Percentiles rank a stretch among this genome's conserved stretches.
phyloP scores from a whole-genome alignment of 306 rosid genomes.

The Corylus heterophylla region DNA sequence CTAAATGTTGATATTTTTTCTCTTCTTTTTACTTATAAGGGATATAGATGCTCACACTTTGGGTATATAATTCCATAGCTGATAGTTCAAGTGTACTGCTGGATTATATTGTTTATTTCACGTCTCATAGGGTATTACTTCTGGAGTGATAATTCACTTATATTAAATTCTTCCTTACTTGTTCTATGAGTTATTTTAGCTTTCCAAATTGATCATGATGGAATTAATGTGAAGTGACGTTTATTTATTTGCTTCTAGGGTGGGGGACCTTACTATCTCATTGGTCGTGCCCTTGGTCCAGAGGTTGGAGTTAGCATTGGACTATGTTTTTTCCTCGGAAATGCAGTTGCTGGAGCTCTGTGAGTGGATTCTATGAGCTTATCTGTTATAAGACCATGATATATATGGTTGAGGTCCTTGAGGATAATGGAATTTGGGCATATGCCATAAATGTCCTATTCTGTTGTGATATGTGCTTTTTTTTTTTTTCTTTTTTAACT shows the following conservation, averaged over 20 bases:
- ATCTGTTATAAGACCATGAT: slow-evolving; percentile 7
- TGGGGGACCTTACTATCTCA: slow-evolving; percentile 99
- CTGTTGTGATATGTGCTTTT: slow-evolving; percentile 15
- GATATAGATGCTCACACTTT: not conserved
- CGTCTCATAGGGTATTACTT: not conserved
- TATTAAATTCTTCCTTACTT: not conserved
- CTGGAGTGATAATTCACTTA: not conserved
- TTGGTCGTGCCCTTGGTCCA: slow-evolving; percentile 99
- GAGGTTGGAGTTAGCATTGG: slow-evolving; percentile 99
- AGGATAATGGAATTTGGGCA: slow-evolving; percentile 18
- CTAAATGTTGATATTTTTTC: not conserved
- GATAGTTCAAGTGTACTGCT: not conserved
- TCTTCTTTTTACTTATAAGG: not conserved
- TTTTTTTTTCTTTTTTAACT: not conserved
- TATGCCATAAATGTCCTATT: slow-evolving; percentile 19
- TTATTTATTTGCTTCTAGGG: slow-evolving; percentile 58
- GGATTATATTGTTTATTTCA: not conserved
- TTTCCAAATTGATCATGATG: slow-evolving; percentile 6
- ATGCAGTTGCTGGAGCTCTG: slow-evolving; percentile 99
- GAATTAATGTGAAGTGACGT: not conserved
- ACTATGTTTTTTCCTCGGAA: slow-evolving; percentile 94
- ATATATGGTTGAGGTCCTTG: slow-evolving; percentile 23
- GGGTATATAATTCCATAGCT: not conserved
- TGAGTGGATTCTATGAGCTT: slow-evolving; percentile 48
- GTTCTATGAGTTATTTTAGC: not conserved